A percentile compares a stretch with the other conserved stretches of the same genome.
These are phyloP conservation scores for Populus hybrid DNA, from an alignment of 441 rosid genomes.

Conservation along the genomic window DNA sequence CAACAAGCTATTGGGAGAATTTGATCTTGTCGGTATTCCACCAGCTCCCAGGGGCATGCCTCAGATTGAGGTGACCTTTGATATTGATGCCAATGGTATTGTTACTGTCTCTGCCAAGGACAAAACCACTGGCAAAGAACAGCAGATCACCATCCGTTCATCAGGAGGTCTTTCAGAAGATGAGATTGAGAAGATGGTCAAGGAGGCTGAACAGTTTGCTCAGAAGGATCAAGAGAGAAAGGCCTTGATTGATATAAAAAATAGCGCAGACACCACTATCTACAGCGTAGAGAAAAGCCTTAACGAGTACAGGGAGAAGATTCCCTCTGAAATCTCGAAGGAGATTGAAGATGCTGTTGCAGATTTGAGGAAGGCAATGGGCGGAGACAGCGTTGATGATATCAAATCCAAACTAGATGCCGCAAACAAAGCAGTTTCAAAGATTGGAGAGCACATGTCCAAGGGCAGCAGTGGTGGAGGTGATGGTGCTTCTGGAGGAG, in stretches of 20 bases:
- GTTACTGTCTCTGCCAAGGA: constrained; percentile 97
- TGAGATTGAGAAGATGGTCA: constrained; percentile 92
- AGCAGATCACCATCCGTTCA: constrained; percentile 91
- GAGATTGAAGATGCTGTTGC: constrained; percentile 73
- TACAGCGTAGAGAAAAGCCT: constrained; percentile 92
- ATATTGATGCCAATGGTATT: constrained; percentile 93
- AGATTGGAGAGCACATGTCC: constrained; percentile 88
- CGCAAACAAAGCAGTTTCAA: constrained; percentile 84
- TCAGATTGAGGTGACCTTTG: constrained; percentile 92
- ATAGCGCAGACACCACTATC: constrained; percentile 83
- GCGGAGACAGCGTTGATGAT: constrained; percentile 61
- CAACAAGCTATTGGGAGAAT: constrained; percentile 82
- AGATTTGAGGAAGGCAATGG: constrained; percentile 56
- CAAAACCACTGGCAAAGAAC: constrained; percentile 81
- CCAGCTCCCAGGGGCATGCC: constrained; percentile 92
- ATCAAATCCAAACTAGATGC: constrained; percentile 77
- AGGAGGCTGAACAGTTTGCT: constrained; percentile 78
- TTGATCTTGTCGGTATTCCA: constrained; percentile 87
- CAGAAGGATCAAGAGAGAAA: constrained; percentile 84
- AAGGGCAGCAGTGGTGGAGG: constrained; percentile 54
- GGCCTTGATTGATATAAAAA: constrained; percentile 64
- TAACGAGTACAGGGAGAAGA: constrained; percentile 74
- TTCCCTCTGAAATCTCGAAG: constrained; percentile 66
- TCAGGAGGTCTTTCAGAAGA: constrained; percentile 91
- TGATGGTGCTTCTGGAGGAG: constrained; percentile 38